Base-by-base conservation (phyloP, 2,329 filamentous ascomycete species). In the Helicocarpus griseus region DNA sequence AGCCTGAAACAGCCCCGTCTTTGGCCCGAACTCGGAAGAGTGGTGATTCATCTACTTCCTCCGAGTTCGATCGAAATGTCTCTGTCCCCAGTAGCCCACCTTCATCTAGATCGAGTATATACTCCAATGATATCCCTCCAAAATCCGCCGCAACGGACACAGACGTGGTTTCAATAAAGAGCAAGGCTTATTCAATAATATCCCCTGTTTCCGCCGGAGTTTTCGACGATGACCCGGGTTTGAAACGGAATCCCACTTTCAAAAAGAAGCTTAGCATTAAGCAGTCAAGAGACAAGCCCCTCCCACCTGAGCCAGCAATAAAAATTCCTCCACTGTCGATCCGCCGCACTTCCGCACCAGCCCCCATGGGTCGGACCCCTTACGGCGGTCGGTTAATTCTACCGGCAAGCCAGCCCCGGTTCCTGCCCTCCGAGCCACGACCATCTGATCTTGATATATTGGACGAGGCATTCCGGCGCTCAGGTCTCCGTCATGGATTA, bases 231-330 rank as follows among this genome's bases (percentile, higher is more conserved):
- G 51, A 51, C 51, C 28, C 50, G 49, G 14, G 51, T 49, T 40
- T 57, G 38, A 45, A 53, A 28, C 49, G 56, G 45, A 53, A 48
- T 24, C 36, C 58, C 21, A 58, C 57, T 1, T 36, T 57, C 22
- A 57, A 58, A 21, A 55, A 56, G 48, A 60, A 57, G 7, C 53
- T 57, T 8, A 63, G 62, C 1, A 53, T 62, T 21, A 56, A 57
- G 11, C 59, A 68, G 21, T 50, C 64, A 19, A 65, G 58, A 51
- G 68, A 71, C 49, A 73, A 73, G 48, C 69, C 70, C 6, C 61
- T 73, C 4, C 70, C 71, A 14, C 59, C 63, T 4, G 66, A 67
- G 21, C 69, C 70, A 24, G 57, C 60, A 1, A 60, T 64, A 35
- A 56, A 59, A 46, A 49, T 66, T 41, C 56, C 59, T 5, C 67